Evolutionary conservation across 441 rosid genomes (phyloP), one percentile per base, ranked within the genome.

Genomic region (Viola pubescens): DNA sequence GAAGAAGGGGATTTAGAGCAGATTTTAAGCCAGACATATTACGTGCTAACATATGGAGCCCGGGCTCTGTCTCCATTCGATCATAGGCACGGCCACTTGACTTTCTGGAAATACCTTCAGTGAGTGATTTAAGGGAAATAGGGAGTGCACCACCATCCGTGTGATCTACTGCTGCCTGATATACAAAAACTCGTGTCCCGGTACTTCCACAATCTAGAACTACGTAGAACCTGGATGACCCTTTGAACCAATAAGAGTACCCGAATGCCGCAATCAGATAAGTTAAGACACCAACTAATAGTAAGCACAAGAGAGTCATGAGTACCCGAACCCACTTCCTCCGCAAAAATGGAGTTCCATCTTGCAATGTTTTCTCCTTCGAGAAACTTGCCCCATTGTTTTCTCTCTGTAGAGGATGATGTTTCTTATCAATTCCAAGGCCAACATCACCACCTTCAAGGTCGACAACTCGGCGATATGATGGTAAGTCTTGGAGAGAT

Each of bases 151-250:
- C 82, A 58, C 78, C 85, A 58, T 71, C 82, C 64, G 56, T 77
- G 69, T 76, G 79, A 70, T 77, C 77, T 71, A 85, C 51, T 5
- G 94, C 81, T 13, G 95, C 91, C 74, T 77, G 80, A 59, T 94
- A 90, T 50, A 88, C 95, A 67, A 78, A 80, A 56, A 82, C 96
- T 59, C 97, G 85, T 70, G 97, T 94, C 70, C 99, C 98, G 4
- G 99, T 94, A 75, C 99, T 94, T 74, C 99, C 99, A 75, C 99
- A 90, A 65, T 94, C 99, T 70, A 94, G 89, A 75, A 94, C 95
- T 60, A 94, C 89, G 58, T 86, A 94, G 70, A 75, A 94, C 69
- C 83, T 86, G 42, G 96, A 83, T 37, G 79, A 74, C 64, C 87
- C 94, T 47, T 70, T 79, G 56, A 83, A 81, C 94, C 88, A 88